Evolutionary conservation across 2,329 filamentous ascomycete genomes (phyloP), one percentile per base, ranked within the genome.

Genomic region (Herpotrichia juniperi): DNA sequence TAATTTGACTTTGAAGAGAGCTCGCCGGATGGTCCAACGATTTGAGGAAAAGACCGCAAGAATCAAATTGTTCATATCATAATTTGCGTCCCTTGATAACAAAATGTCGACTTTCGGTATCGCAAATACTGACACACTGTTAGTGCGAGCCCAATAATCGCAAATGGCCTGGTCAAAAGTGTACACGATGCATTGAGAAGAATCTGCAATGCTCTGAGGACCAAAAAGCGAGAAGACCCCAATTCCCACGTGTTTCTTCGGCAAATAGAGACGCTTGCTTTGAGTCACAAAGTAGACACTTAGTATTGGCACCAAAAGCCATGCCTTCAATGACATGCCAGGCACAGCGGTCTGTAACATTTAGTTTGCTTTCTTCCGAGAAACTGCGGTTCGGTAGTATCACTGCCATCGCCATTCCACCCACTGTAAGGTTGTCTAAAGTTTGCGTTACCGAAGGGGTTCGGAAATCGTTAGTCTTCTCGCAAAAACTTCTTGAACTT

Each of bases 391-490:
- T 14, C 14, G 12, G 21, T 12, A 44, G 11, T 8, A 9, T 28
- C 6, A 7, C 16, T 17, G 28, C 16, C 28, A 54, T 49, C 16
- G 45, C 53, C 30, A 19, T 54, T 11, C 32, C 46, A 21, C 57
- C 17, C 57, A 48, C 43, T 56, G 21, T 17, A 22, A 40, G 37
- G 22, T n/a, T 25, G 17, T 17, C 17, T 10, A 16, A 40, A 10
- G 6, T 5, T 17, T 8, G 21, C 6, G 31, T n/a, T 14, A 5
- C 8, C 12, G 14, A 6, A n/a, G 16, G 16, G 6, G 31, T 14
- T n/a, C 31, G 14, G 5, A n/a, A 34, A n/a, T 10, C 31, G 31
- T 34, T n/a, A 34, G 31, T 34, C 12, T 34, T n/a, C 31, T 14
- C 6, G 16, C 12, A 34, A 34, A 10, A n/a, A 14, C 31, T 34